phyloP scores from a whole-genome alignment of 306 rosid species.

The Cicer judaicum region DNA sequence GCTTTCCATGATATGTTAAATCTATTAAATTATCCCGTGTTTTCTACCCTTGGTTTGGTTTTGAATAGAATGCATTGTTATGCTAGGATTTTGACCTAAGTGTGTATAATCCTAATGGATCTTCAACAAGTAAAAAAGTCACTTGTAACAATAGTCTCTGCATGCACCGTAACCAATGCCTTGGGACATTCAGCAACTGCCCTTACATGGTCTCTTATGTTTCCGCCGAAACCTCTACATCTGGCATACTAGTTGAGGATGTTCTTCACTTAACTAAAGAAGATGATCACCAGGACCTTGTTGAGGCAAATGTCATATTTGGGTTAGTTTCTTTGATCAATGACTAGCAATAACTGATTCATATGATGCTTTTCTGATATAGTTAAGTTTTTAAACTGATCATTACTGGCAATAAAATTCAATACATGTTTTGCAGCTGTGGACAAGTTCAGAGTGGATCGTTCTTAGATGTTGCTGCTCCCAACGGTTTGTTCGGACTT shows the following conservation, averaged over 20 bases:
- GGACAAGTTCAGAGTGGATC: slow-evolving; percentile 96
- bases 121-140: slow-evolving; percentile 81
- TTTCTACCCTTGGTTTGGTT: slow-evolving; percentile 31
- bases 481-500: slow-evolving; percentile 93
- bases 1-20: slow-evolving; percentile 8
- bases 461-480: slow-evolving; percentile 89
- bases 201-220: slow-evolving; percentile 91
- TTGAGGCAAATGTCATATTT: slow-evolving; percentile 80
- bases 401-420: slow-evolving; percentile 26
- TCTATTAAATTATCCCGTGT: not conserved
- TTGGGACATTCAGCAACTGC: slow-evolving; percentile 65
- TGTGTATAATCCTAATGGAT: slow-evolving; percentile 78
- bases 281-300: slow-evolving; percentile 57
- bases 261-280: slow-evolving; percentile 74
- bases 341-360: not conserved
- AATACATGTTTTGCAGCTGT: slow-evolving; percentile 62
- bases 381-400: slow-evolving; percentile 11
- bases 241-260: slow-evolving; percentile 85
- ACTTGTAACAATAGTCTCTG: slow-evolving; percentile 76
- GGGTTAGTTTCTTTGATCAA: slow-evolving; percentile 64
- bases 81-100: slow-evolving; percentile 76
- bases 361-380: not conserved
- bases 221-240: slow-evolving; percentile 85
- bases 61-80: slow-evolving; percentile 11
- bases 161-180: slow-evolving; percentile 65